A percentile compares a stretch with the other conserved stretches of the same genome.
Evolutionary conservation across 2,329 filamentous ascomycete species (phyloP).

Genomic region (Colletotrichum spaethianum): DNA sequence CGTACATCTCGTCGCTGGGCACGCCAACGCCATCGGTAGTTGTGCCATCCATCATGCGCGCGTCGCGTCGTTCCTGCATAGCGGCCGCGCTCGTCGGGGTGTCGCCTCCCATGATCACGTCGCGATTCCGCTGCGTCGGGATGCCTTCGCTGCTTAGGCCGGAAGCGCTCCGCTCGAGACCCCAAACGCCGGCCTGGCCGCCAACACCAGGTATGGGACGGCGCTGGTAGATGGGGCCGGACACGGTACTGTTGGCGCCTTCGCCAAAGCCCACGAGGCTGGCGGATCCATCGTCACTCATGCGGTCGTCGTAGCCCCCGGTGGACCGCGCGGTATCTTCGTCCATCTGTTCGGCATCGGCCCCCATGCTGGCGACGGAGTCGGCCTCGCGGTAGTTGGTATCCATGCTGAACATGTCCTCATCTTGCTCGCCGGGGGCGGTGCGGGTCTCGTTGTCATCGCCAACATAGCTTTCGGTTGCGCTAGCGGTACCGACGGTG

Average conservation of each 20-base stretch:
- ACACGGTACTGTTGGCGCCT: constrained; percentile 88
- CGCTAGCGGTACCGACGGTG: constrained; percentile 92
- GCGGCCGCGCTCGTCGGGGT: constrained; percentile 62
- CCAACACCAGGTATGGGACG: constrained; percentile 57
- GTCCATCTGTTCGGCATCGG: constrained; percentile 64
- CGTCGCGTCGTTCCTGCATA: constrained; percentile 69
- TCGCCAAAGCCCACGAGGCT: constrained; percentile 94
- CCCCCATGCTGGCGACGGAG: constrained; percentile 69
- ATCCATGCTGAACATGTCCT: constrained; percentile 81
- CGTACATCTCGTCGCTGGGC: constrained; percentile 67
- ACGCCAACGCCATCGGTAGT: constrained; percentile 66
- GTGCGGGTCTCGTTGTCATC: constrained; percentile 66
- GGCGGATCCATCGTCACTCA: constrained; percentile 88
- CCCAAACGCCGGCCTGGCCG: constrained; percentile 52
- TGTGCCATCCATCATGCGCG: constrained; percentile 77
- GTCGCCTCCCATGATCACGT: constrained; percentile 52
- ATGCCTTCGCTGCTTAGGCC: constrained; percentile 66
- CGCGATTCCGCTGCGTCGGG: constrained; percentile 51
- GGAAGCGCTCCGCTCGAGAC: constrained; percentile 66
- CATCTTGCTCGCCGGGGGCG: constrained; percentile 69
- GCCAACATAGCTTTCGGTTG: constrained; percentile 80
- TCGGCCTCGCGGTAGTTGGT: constrained; percentile 71
- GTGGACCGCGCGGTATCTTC: constrained; percentile 65
- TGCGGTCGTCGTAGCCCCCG: constrained; percentile 75
- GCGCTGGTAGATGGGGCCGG: constrained; percentile 79